Evolutionary conservation across 1,284 basidiomycete genomes (phyloP).

Genomic region (Ganoderma sinense): DNA sequence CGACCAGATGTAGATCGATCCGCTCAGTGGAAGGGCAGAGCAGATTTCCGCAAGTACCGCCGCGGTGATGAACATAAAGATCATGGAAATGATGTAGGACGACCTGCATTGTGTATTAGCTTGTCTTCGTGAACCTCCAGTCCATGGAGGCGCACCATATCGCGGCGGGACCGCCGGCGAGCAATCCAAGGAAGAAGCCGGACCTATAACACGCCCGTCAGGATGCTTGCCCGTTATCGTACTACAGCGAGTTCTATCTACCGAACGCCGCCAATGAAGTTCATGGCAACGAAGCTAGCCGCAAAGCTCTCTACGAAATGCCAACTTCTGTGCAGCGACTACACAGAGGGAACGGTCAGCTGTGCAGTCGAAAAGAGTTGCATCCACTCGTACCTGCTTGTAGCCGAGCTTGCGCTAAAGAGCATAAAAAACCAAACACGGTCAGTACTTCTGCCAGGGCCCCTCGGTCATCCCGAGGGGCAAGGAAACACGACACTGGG

Average conservation of each 20-base stretch:
- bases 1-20: conserved; percentile 92
- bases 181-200: conserved; percentile 80
- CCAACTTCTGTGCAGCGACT: conserved; percentile 88
- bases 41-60: conserved; percentile 87
- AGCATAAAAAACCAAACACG: conserved; percentile 36
- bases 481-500: conserved; percentile 66
- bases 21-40: conserved; percentile 84
- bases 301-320: conserved; percentile 83
- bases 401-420: conserved; percentile 78
- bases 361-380: not conserved
- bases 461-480: conserved; percentile 46
- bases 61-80: conserved; percentile 88
- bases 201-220: conserved; percentile 52
- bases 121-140: not conserved
- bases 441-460: conserved; percentile 58
- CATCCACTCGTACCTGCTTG: conserved; percentile 65
- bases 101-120: conserved; percentile 58
- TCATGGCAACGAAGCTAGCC: conserved; percentile 84
- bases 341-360: conserved; percentile 15
- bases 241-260: conserved; percentile 39
- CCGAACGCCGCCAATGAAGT: conserved; percentile 88
- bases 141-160: conserved; percentile 59
- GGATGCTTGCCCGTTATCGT: not conserved
- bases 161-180: conserved; percentile 86
- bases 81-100: conserved; percentile 78